These are phyloP conservation scores for Aspergillus ruber DNA, from an alignment of 2,329 filamentous ascomycete genomes.

Conservation along the genomic window DNA sequence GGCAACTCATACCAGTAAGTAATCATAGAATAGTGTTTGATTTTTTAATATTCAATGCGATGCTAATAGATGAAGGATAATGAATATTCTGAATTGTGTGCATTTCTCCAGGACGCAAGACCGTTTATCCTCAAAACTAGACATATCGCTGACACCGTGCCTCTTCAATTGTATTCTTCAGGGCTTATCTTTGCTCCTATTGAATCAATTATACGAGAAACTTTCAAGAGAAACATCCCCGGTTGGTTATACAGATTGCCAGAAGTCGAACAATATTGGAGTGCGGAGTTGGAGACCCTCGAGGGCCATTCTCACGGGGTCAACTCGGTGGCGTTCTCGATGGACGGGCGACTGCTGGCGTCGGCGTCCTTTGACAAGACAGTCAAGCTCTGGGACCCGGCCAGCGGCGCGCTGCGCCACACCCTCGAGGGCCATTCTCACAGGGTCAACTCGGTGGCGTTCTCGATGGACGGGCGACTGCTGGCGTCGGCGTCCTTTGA, in stretches of 20 bases:
- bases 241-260: conserved; percentile 9
- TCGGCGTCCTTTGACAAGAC: too few relatives aligned
- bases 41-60: not conserved
- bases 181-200: conserved; percentile 27
- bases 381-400: too few relatives aligned
- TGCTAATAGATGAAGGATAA: conserved; percentile 6
- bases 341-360: too few relatives aligned
- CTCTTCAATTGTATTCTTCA: conserved; percentile 31
- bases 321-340: too few relatives aligned
- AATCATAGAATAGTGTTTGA: not conserved
- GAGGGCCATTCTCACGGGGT: too few relatives aligned
- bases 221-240: conserved; percentile 14
- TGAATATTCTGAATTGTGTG: conserved; percentile 3
- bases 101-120: conserved; percentile 25
- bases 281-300: conserved; percentile 8
- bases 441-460: too few relatives aligned
- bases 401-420: too few relatives aligned
- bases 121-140: conserved; percentile 24
- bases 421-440: too few relatives aligned
- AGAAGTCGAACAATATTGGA: conserved; percentile 6
- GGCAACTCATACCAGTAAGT: conserved; percentile 9
- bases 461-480: too few relatives aligned
- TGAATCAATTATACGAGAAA: conserved; percentile 17
- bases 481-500: too few relatives aligned
- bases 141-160: conserved; percentile 21